A percentile compares a stretch with the other conserved stretches of the same genome.
phyloP scores from a whole-genome alignment of 306 rosid species.

The Prunus mongolica region DNA sequence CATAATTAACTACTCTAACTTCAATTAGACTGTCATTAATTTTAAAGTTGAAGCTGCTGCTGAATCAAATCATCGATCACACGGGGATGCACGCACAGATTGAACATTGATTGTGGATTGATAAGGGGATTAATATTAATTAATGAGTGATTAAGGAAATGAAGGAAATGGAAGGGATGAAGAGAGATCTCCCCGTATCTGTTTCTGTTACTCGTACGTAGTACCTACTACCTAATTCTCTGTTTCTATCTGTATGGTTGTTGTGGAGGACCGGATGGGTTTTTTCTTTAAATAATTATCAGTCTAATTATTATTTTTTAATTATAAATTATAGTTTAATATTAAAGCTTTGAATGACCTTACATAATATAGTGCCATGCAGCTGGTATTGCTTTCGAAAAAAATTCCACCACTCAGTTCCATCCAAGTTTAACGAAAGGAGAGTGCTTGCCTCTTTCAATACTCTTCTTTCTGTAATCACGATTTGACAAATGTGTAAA shows the following conservation, averaged over 20 bases:
- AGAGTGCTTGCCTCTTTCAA: too few relatives aligned
- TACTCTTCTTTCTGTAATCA: too few relatives aligned
- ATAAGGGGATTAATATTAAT: background rate
- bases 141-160: background rate
- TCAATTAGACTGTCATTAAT: background rate
- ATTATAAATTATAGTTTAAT: too few relatives aligned
- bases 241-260: background rate
- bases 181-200: slow-evolving; percentile 23
- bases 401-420: too few relatives aligned
- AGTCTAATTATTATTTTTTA: too few relatives aligned
- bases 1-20: background rate
- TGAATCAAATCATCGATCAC: background rate
- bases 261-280: too few relatives aligned
- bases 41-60: background rate
- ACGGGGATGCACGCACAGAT: background rate
- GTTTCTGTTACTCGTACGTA: slow-evolving; percentile 52
- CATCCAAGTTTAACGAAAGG: too few relatives aligned
- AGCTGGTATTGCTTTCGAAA: too few relatives aligned
- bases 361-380: too few relatives aligned
- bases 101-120: background rate
- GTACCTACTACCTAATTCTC: slow-evolving; percentile 37
- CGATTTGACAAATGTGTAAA: too few relatives aligned
- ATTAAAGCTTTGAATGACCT: too few relatives aligned
- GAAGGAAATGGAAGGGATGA: slow-evolving; percentile 18
- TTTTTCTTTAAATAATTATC: too few relatives aligned